Base-by-base conservation (phyloP, 345 rosid genomes). In the Toxicodendron radicans region DNA sequence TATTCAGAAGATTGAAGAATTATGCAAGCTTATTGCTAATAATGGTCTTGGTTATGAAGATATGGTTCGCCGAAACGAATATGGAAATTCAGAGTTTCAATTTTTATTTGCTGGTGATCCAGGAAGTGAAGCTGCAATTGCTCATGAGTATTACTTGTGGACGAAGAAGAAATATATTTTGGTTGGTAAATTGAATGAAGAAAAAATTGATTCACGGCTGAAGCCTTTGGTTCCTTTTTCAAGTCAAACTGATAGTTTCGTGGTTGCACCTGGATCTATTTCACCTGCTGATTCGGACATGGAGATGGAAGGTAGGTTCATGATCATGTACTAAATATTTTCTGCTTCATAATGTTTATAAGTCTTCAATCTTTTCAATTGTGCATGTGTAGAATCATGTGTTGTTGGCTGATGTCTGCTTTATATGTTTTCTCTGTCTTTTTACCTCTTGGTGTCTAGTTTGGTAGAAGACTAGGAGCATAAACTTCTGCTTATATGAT, bases 241-340 rank as follows among this genome's bases (percentile, higher is more conserved):
- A 30, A 21, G 20, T 61, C 76, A 76, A 46, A 48, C 71, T 7
- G 67, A 71, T 30, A 57, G 56, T 49, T 69, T 70, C 32, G 49
- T 35, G 56, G 38, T 56, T 74, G 68, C 78, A 7, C 45, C 78
- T 60, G 79, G 21, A 60, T 57, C 83, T 32, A 68, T 77, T 67
- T 77, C 78, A 3, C 75, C 76, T 78, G 67, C 75, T 64, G 90
- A 87, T 81, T 90, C 93, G 66, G 95, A 92, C 84, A 90, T 88
- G 91, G 97, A 92, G 80, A 92, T 92, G 97, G 97, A 90, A 92
- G 97, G 95, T 92, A 92, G 95, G 90, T 88, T 78, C 46, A 80
- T 81, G 41, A 48, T 78, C 46, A 80, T 81, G 41, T 53, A 68
- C 70, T 74, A 33, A 71, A n/a, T 21, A 38, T 24, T 11, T 68